Evolutionary conservation across 2,329 filamentous ascomycete genomes (phyloP), one percentile per base, ranked within the genome.

Genomic region (Clonostachys rosea): DNA sequence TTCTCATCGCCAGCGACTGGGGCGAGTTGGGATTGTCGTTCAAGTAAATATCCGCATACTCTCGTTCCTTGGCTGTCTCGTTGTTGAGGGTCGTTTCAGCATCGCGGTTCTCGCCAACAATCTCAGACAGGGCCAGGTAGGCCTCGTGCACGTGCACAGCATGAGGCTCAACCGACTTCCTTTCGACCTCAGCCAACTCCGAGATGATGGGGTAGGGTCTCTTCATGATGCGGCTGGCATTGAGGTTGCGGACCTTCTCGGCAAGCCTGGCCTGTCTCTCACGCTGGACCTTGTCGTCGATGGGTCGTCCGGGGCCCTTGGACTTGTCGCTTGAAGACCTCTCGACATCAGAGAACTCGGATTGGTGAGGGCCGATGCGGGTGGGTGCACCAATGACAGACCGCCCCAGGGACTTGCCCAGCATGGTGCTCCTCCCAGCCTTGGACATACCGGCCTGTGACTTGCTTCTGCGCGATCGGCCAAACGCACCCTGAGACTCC

Each of bases 301-400:
- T 40, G 12, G 39, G 18, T n/a, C n/a, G 20, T 14, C 36, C 35
- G 11, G n/a, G 43, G 10, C 35, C 33, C 24, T 30, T 30, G 11
- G 42, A n/a, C 11, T 18, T 16, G 60, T 92, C 84, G 52, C 91
- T 87, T 10, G 69, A 63, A 18, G 75, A 74, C 42, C 81, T 77
- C 47, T 84, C 78, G 10, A 87, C 74, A 55, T 92, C 87, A 14
- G 83, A 78, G 58, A 91, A 91, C 47, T 83, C 77, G 34, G 78
- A 62, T 46, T 79, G 69, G 52, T 90, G 82, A 14, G 77, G 70
- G 34, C 86, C 83, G 49, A 87, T 81, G 51, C 79, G 78, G 56
- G 80, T 86, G 12, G 90, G 84, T 24, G 84, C 83, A 42, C 92
- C 92, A 62, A 97, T 94, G 46, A 96, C 87, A 10, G 92, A 96